Conservation (phyloP, 2,329 filamentous ascomycete genomes). For the Ascochyta rabiei region DNA sequence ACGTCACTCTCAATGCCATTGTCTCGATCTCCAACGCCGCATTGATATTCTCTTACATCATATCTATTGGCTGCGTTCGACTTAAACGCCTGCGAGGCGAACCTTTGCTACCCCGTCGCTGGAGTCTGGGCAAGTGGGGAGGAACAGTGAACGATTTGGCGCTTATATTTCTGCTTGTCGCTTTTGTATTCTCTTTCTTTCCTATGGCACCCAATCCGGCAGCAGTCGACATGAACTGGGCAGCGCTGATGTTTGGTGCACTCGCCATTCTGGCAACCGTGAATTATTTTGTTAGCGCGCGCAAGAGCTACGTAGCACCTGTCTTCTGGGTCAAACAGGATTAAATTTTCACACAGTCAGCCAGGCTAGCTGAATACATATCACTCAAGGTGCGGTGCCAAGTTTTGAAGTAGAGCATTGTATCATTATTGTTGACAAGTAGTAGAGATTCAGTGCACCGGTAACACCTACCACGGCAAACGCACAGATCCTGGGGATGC, state of each 20-base stretch:
- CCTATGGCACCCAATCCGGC: conserved; percentile 32
- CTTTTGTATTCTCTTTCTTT: conserved; percentile 53
- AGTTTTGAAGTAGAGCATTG: no score
- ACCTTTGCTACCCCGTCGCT: conserved; percentile 37
- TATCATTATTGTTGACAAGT: no score
- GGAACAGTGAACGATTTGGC: conserved; percentile 46
- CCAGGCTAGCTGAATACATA: no score
- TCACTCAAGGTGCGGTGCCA: no score
- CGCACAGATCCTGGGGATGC: no score
- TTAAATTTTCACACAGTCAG: neutral
- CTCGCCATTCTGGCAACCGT: conserved; percentile 18
- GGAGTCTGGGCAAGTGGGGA: conserved; percentile 48
- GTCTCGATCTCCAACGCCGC: conserved; percentile 42
- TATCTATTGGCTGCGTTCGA: conserved; percentile 41
- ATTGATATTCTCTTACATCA: conserved; percentile 40
- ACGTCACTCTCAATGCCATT: conserved; percentile 50
- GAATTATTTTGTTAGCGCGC: conserved; percentile 23
- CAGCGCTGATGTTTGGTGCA: conserved; percentile 50
- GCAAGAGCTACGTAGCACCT: conserved; percentile 20
- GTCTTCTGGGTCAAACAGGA: conserved; percentile 21
- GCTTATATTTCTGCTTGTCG: conserved; percentile 42
- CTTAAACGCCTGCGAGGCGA: conserved; percentile 32
- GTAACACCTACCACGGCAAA: no score
- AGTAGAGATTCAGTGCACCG: no score
- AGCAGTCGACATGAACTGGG: conserved; percentile 54